Evolutionary conservation across 2,329 filamentous ascomycete species (phyloP).

Genomic region (Neonectria sp.): DNA sequence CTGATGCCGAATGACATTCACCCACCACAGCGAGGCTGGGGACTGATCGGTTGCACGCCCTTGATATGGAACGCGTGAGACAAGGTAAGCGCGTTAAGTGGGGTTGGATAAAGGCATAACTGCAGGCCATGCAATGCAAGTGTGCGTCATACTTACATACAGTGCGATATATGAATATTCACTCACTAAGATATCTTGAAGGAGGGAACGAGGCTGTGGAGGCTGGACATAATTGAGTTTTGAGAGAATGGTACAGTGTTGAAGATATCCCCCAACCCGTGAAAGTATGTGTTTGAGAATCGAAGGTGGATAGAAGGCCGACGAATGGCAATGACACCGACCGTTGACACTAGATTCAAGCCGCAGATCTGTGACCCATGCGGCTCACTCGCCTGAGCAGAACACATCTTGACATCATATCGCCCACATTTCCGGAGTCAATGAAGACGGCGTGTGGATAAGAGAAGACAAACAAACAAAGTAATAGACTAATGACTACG

Average conservation of each 20-base stretch:
- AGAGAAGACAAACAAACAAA: not conserved
- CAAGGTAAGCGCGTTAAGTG: not conserved
- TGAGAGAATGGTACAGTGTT: not conserved
- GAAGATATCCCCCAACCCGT: not conserved
- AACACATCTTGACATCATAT: not conserved
- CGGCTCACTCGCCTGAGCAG: not conserved
- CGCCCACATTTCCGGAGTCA: not conserved
- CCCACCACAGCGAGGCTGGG: not conserved
- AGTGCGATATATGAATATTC: not conserved
- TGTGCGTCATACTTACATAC: not conserved
- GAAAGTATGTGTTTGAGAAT: not conserved
- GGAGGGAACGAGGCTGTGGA: not conserved
- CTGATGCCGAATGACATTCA: not conserved
- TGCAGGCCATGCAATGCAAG: not conserved
- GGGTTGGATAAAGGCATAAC: not conserved
- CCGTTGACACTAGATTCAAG: not conserved
- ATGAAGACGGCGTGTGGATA: conserved; percentile 2
- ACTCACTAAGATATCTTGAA: not conserved
- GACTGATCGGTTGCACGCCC: not conserved
- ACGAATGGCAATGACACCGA: not conserved
- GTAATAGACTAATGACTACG: too few species aligned
- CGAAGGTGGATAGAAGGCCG: not conserved
- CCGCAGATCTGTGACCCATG: not conserved
- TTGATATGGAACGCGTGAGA: not conserved
- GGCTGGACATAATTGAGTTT: not conserved